Base-by-base conservation (phyloP, 1,139 yeast species). In the Diutina scorzettiae region DNA sequence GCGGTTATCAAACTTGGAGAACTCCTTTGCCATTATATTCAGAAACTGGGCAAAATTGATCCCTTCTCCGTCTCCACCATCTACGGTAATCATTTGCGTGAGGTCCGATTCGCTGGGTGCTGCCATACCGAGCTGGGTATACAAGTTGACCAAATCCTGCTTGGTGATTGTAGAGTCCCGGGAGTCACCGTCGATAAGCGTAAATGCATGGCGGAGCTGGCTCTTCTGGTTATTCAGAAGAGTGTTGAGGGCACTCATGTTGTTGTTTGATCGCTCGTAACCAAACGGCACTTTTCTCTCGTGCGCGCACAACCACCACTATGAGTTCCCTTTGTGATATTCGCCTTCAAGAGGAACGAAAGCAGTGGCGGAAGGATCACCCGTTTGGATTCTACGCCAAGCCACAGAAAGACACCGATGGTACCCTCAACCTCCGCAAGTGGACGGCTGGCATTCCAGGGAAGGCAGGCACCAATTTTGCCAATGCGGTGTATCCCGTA, bases 371-470 rank as follows among this genome's bases (percentile, higher is more conserved):
- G 52, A 91, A 87, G 60, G 96, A 89, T 58, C 99, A 93, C 59
- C 99, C 99, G 0, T 91, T 87, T 61, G 98, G 98, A 3, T 91
- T 91, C 61, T 87, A 66, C 52, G 98, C 98, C 32, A 86, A 84
- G 55, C 99, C 99, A 5, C 59, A 66, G 36, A 89, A 84, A 57
- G 67, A 71, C 14, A 56, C 67, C 3, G 95, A 87, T 55, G 98
- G 98, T 1, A 69, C 87, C 1, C 68, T 91, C 51, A 89, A 91
- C 58, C 68, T 91, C 48, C 84, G 83, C 55, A 73, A 63, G 53
- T 91, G 99, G 99, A 78, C 76, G 20, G 95, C 96, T 8, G 97
- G 97, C 19, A 83, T 91, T 43, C 98, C 98, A 4, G 98, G 98
- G 12, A 87, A 83, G 59, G 71, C 76, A 40, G 78, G 78, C 49